Base-by-base conservation (phyloP, 352 stramenopile species). In the Globisporangium cylindrosporum region DNA sequence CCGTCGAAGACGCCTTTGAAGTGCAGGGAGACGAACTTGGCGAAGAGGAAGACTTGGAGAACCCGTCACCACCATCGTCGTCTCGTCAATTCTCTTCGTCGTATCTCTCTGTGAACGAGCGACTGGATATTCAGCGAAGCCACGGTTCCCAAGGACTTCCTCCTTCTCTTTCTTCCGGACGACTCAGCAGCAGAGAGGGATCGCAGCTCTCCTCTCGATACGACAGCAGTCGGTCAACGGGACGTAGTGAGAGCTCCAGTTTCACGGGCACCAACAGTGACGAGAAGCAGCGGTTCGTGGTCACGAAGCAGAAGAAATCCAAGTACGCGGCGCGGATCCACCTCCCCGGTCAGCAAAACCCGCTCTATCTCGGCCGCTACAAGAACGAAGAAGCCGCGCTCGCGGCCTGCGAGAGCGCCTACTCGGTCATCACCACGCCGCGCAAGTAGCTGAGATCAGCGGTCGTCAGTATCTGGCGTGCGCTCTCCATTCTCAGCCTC, bases 291-390 rank as follows among this genome's bases (percentile, higher is more conserved):
- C 57, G 78, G 14, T 89, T 86, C 55, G 69, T 86, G 24, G 64
- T 90, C 51, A 89, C 82, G 9, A 72, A 70, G 20, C 81, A 92
- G 66, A 84, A 73, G 71, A 87, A 89, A 20, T 79, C 73, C 55
- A 88, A 79, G 43, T 91, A 81, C 66, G 76, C 77, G 2, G 84
- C 84, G 51, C 84, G 85, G 38, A 69, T 92, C 32, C 75, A 89
- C 59, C 60, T 91, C 24, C 69, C 73, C 8, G 82, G 81, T 0
- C 82, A 90, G 51, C 59, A 72, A 24, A 92, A 91, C 12, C 82
- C 81, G 34, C 73, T 92, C 10, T 91, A 92, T 46, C 59, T 92
- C 5, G 84, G 84, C 2, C 73, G 84, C 34, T 92, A 88, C 72
- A 82, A 81, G 62, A 90, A 71, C 38, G 79, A 91, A 75, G 80